phyloP scores from a whole-genome alignment of 352 stramenopile genomes.

The Globisporangium acanthophoron region DNA sequence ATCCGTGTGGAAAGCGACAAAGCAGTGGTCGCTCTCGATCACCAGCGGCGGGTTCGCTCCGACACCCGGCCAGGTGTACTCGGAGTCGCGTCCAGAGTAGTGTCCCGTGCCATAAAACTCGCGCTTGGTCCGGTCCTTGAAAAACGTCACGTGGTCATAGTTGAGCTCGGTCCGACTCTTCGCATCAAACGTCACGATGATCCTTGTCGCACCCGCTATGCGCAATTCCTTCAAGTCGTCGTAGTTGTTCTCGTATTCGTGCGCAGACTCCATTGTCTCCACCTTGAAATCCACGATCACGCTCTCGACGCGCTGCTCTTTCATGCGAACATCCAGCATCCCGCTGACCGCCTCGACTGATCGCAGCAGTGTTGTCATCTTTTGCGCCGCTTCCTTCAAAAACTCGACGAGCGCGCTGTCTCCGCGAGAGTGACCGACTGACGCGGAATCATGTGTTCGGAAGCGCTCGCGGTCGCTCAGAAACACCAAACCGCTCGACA shows the following conservation, averaged over 20 bases:
- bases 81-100: conserved; percentile 70
- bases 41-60: conserved; percentile 52
- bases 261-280: conserved; percentile 69
- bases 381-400: conserved; percentile 20
- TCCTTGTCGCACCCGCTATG: conserved; percentile 64
- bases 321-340: conserved; percentile 22
- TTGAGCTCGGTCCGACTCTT: conserved; percentile 74
- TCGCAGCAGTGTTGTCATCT: conserved; percentile 28
- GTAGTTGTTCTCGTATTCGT: conserved; percentile 81
- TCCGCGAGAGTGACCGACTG: neutral
- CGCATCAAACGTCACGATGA: conserved; percentile 82
- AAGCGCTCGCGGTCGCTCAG: conserved; percentile 23
- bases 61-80: conserved; percentile 81
- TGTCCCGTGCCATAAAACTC: conserved; percentile 61
- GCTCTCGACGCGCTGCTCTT: conserved; percentile 31
- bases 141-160: conserved; percentile 90
- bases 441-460: conserved; percentile 2
- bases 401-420: conserved; percentile 4
- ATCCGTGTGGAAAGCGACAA: conserved; percentile 83
- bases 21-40: conserved; percentile 76
- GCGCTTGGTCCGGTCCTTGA: conserved; percentile 50
- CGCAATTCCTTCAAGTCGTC: conserved; percentile 61
- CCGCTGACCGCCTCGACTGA: conserved; percentile 26
- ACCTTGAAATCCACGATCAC: conserved; percentile 37
- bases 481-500: conserved; percentile 32